These are phyloP conservation scores for Paratinospora sagittata DNA, from an alignment of 164 flowering plant species.

Conservation along the genomic window DNA sequence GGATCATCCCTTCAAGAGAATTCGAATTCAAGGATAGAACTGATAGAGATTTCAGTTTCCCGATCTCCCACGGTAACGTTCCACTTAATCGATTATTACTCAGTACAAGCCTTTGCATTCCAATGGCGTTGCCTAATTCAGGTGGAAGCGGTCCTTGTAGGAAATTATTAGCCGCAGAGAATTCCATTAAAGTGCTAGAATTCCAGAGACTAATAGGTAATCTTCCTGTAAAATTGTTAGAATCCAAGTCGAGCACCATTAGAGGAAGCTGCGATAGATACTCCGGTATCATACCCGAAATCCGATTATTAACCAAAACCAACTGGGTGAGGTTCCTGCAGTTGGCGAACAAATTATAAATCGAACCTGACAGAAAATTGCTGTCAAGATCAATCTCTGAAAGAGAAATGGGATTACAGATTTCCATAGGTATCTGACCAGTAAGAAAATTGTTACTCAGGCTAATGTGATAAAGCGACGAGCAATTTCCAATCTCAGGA, in stretches of 20 bases:
- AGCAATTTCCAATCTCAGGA: slow-evolving; percentile 63
- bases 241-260: slow-evolving; percentile 56
- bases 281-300: slow-evolving; percentile 53
- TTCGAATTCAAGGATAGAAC: slow-evolving; percentile 59
- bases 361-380: slow-evolving; percentile 46
- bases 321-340: slow-evolving; percentile 58
- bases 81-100: slow-evolving; percentile 51
- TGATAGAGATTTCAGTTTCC: slow-evolving; percentile 45
- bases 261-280: no score
- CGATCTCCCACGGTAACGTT: slow-evolving; percentile 51
- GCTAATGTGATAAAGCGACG: slow-evolving; percentile 41
- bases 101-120: slow-evolving; percentile 45
- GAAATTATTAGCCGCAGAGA: slow-evolving; percentile 54
- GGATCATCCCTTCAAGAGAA: slow-evolving; percentile 47
- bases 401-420: slow-evolving; percentile 49
- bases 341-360: slow-evolving; percentile 38
- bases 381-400: slow-evolving; percentile 52
- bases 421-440: slow-evolving; percentile 54
- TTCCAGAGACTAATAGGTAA: slow-evolving; percentile 54
- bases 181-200: slow-evolving; percentile 43
- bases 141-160: slow-evolving; percentile 44
- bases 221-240: slow-evolving; percentile 58
- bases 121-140: slow-evolving; percentile 48
- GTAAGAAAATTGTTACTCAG: slow-evolving; percentile 45
- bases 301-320: slow-evolving; percentile 42